Evolutionary conservation across 202 grass and related monocot species (phyloP), one percentile per base, ranked within the genome.

Genomic region (Hordeum pubiflorum): DNA sequence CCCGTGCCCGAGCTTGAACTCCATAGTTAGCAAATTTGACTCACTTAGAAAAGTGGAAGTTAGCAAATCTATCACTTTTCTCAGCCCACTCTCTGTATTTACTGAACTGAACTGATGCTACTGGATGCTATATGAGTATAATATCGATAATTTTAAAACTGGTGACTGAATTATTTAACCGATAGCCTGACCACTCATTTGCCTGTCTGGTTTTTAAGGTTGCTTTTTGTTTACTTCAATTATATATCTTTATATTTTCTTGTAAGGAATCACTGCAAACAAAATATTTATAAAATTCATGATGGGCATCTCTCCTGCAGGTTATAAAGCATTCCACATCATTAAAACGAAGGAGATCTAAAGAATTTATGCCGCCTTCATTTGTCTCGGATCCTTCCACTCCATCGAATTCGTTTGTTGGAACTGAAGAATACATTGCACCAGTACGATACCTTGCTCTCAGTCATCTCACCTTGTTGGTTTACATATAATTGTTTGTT

Each of bases 351-450:
- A 85, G 86, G 84, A 98, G 68, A 84, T 95, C 89, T 59, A 87
- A 87, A 83, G 90, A 99, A 69, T 86, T 74, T 79, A n/a, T 80
- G 0, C 83, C 81, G 31, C 96, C 90, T 83, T 88, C 74, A 44
- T 95, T 99, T 86, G 86, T 93, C 65, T 86, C 96, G 77, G 96
- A 99, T 36, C 96, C 90, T 74, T 87, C 77, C 66, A 91, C 90
- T 54, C 96, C 88, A 85, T 99, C 96, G 3, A 99, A 95, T 91
- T 99, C 96, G 56, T 99, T 99, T 83, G 96, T 99, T 87, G 96
- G 96, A 86, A 99, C 96, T 68, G 96, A 99, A 85, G 96, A 99
- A 79, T 99, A 99, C 79, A 99, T 99, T 76, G 92, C 96, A 78
- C 96, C 96, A 33, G 96, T 99, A 95, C 23, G 84, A 80, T 63